Evolutionary conservation across 208 protist genomes (phyloP).

Genomic region (Crithidia thermophila): DNA sequence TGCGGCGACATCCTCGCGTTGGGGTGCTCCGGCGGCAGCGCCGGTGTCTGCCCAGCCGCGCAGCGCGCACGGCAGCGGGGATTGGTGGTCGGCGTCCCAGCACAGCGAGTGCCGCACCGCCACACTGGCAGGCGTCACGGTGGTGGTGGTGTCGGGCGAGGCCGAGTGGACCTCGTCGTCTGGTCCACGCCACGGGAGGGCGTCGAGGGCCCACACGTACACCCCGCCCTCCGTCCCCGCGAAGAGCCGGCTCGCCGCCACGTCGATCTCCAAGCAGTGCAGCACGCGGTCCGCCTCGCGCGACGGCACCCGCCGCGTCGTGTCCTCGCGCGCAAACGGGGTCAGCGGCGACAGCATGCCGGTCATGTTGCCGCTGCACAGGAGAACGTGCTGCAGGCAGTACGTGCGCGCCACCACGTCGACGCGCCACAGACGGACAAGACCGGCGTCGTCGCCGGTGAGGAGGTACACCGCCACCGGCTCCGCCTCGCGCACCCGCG

Average conservation of each 20-base stretch:
- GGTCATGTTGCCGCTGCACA: slow-evolving; percentile 35
- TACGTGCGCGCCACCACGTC: slow-evolving; percentile 47
- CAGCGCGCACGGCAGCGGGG: slow-evolving; percentile 35
- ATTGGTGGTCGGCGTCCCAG: slow-evolving; percentile 42
- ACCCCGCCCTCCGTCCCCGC: slow-evolving; percentile 64
- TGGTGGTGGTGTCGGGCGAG: not conserved
- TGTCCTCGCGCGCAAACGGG: slow-evolving; percentile 51
- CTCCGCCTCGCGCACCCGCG: slow-evolving; percentile 31
- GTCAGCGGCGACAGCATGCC: slow-evolving; percentile 46
- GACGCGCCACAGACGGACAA: slow-evolving; percentile 76
- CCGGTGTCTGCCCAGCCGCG: not conserved
- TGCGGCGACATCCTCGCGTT: not conserved
- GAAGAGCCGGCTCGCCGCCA: slow-evolving; percentile 43
- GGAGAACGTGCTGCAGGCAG: slow-evolving; percentile 62
- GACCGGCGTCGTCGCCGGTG: slow-evolving; percentile 55
- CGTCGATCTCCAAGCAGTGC: slow-evolving; percentile 66
- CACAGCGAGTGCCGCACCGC: slow-evolving; percentile 46
- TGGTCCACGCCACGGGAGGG: slow-evolving; percentile 53
- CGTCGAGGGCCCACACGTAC: slow-evolving; percentile 63
- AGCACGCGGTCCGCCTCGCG: slow-evolving; percentile 39
- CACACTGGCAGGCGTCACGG: not conserved
- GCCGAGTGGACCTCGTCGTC: slow-evolving; percentile 4
- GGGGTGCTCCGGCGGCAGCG: not conserved
- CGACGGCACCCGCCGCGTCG: not conserved
- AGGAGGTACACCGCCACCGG: slow-evolving; percentile 69